Conservation (phyloP, 352 stramenopile species). For the Phytopythium litorale region DNA sequence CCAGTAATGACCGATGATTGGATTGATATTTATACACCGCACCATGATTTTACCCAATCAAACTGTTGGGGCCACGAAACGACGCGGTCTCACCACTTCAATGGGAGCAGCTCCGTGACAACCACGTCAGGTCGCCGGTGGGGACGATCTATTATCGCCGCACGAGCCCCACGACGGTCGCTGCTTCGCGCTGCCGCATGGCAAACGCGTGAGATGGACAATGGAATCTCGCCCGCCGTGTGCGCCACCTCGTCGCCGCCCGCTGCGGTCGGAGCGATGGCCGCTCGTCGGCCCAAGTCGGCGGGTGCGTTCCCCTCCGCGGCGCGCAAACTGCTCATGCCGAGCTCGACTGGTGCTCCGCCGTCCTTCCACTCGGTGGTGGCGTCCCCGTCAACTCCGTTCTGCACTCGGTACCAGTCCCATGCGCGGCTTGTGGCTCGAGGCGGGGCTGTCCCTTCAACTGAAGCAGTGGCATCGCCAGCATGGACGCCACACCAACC, state of each 20-base stretch:
- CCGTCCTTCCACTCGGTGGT: background rate
- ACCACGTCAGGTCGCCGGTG: too few species aligned
- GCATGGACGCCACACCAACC: background rate
- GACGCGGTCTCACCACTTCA: conserved; percentile 2
- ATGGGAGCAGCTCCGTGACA: background rate
- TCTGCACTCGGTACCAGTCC: conserved; percentile 1
- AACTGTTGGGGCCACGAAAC: background rate
- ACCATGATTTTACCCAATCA: background rate
- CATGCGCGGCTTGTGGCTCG: background rate
- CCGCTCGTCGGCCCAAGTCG: conserved; percentile 18
- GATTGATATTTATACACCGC: background rate
- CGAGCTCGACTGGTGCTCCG: background rate
- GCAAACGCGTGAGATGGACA: background rate
- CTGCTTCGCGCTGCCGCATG: background rate
- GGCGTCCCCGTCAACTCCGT: background rate
- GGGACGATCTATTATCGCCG: background rate
- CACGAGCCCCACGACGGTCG: background rate
- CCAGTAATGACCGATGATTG: background rate
- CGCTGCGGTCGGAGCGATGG: background rate
- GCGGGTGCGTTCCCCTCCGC: conserved; percentile 17
- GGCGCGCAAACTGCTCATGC: conserved; percentile 22
- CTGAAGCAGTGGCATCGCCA: background rate
- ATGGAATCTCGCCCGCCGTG: conserved; percentile 3
- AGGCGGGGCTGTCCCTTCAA: background rate
- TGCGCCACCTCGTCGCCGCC: background rate